Evolutionary conservation across 108 stramenopile species (phyloP).

Genomic region (Ochromonas danica): DNA sequence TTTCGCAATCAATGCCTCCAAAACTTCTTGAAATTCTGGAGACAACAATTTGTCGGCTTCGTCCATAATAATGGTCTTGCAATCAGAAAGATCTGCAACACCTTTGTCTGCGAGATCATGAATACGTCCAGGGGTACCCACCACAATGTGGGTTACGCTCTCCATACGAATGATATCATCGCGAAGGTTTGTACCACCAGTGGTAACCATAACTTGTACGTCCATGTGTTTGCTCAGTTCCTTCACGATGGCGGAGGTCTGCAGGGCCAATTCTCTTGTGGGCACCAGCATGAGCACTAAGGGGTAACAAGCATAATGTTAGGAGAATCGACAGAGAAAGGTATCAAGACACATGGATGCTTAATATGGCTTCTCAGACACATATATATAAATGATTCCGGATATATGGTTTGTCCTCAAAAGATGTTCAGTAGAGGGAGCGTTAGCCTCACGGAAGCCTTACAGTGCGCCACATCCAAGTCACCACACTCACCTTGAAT

Average conservation of each 20-base stretch:
- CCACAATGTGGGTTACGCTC: constrained; percentile 77
- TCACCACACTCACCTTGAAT: constrained; percentile 54
- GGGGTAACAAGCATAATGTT: not conserved
- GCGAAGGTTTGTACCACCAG: constrained; percentile 91
- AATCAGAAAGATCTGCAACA: constrained; percentile 84
- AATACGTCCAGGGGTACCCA: constrained; percentile 96
- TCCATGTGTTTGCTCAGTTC: constrained; percentile 97
- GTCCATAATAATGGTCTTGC: constrained; percentile 93
- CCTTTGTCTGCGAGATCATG: constrained; percentile 93
- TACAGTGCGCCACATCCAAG: not conserved
- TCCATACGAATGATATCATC: constrained; percentile 98
- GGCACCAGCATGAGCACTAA: constrained; percentile 89
- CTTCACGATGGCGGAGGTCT: constrained; percentile 96
- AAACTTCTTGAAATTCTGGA: constrained; percentile 84
- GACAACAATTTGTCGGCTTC: constrained; percentile 97
- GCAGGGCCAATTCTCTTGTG: constrained; percentile 94
- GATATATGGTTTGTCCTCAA: constrained; percentile 5
- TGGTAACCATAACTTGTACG: constrained; percentile 94
- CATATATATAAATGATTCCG: constrained; percentile 53
- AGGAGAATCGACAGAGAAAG: not conserved
- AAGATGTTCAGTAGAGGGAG: constrained; percentile 32
- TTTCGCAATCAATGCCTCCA: constrained; percentile 78
- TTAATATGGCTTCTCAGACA: no score
- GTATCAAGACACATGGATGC: no score
- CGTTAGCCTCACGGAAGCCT: not conserved